A percentile compares a stretch with the other conserved stretches of the same genome.
These are phyloP conservation scores for Paraconiothyrium brasiliense DNA, from an alignment of 2,329 filamentous ascomycete genomes.

Conservation along the genomic window DNA sequence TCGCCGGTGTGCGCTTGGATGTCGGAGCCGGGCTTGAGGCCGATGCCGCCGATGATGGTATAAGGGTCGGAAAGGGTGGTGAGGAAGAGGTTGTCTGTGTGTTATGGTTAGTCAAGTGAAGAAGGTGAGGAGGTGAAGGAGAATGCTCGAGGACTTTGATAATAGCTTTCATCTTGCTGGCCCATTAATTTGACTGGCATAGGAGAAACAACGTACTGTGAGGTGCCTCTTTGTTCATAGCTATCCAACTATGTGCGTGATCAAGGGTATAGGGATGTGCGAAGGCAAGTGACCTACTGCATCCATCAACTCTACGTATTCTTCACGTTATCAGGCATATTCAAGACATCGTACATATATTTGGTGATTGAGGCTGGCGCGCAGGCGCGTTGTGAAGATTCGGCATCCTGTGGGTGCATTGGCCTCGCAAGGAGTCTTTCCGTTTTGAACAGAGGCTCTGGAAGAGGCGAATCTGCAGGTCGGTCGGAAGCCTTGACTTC, in stretches of 20 bases:
- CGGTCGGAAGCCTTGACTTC: slow-evolving; percentile 24
- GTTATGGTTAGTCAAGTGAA: not conserved
- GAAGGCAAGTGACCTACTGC: slow-evolving; percentile 40
- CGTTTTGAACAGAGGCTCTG: slow-evolving; percentile 41
- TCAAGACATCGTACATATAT: slow-evolving; percentile 37
- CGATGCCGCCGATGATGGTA: slow-evolving; percentile 49
- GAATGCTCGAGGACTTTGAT: too few relatives aligned
- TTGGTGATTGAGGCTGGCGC: slow-evolving; percentile 45
- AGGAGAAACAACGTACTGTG: slow-evolving; percentile 14
- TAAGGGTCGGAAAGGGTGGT: slow-evolving; percentile 23
- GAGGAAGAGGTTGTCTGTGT: slow-evolving; percentile 30
- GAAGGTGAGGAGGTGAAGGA: too few relatives aligned
- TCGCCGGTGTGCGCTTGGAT: slow-evolving; percentile 50
- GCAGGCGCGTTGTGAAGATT: slow-evolving; percentile 33
- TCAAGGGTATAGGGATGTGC: slow-evolving; percentile 51
- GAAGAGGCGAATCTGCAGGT: slow-evolving; percentile 27
- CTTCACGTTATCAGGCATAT: too few relatives aligned
- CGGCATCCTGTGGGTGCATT: slow-evolving; percentile 44
- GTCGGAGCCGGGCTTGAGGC: slow-evolving; percentile 48
- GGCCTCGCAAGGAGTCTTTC: slow-evolving; percentile 40
- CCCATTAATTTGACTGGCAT: slow-evolving; percentile 2
- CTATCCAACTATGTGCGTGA: slow-evolving; percentile 48
- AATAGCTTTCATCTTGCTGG: too few relatives aligned
- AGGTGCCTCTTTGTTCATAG: slow-evolving; percentile 16
- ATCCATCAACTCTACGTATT: too few relatives aligned